A percentile compares a stretch with the other conserved stretches of the same genome.
These are phyloP conservation scores for Nidula niveotomentosa DNA, from an alignment of 1,284 basidiomycete species.

Conservation along the genomic window DNA sequence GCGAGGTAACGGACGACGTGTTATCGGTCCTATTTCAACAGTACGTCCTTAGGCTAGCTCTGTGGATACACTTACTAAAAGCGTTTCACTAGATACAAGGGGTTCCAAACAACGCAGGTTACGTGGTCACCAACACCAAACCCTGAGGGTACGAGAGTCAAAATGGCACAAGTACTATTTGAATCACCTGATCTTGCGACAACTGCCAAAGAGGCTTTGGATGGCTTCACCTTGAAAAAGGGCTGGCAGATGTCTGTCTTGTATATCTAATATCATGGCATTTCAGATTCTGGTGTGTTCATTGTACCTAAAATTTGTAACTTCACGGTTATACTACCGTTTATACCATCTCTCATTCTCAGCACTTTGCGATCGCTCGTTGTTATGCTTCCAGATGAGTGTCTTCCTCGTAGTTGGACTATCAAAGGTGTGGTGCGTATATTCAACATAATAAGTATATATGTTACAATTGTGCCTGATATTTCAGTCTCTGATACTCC, in stretches of 20 bases:
- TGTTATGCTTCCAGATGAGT: no score
- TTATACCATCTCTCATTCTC: neutral
- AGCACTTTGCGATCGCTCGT: no score
- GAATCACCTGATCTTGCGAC: conserved; percentile 72
- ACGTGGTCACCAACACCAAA: conserved; percentile 65
- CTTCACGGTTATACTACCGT: conserved; percentile 11
- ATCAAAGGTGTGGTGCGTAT: no score
- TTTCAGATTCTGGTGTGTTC: conserved; percentile 21
- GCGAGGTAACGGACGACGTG: conserved; percentile 80
- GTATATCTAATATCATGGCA: conserved; percentile 62
- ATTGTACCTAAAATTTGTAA: conserved; percentile 9
- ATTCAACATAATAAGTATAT: no score
- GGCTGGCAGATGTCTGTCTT: conserved; percentile 80
- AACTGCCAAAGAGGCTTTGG: conserved; percentile 74
- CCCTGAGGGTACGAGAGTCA: conserved; percentile 57
- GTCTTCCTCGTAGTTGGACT: no score
- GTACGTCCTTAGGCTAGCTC: conserved; percentile 42
- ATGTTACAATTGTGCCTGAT: no score
- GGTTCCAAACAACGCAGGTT: conserved; percentile 71
- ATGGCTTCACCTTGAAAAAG: conserved; percentile 80
- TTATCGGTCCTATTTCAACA: conserved; percentile 86
- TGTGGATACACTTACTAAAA: neutral
- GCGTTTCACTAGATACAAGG: conserved; percentile 58
- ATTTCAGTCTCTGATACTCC: neutral
- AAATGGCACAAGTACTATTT: conserved; percentile 77